A percentile compares a stretch with the other conserved stretches of the same genome.
Evolutionary conservation across 441 rosid genomes (phyloP).

Genomic region (Gossypium aridum): DNA sequence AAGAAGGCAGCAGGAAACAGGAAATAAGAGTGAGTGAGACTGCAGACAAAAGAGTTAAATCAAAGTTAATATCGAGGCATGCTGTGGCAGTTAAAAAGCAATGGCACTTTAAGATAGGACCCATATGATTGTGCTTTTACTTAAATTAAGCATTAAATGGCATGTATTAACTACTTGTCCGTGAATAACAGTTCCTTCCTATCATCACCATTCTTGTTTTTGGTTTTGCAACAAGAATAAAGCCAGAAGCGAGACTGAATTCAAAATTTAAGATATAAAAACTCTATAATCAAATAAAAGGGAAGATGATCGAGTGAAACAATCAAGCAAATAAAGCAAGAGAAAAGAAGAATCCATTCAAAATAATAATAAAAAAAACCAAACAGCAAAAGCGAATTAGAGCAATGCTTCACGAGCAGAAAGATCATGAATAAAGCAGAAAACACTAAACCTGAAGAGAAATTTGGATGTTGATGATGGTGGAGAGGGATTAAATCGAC

Average conservation of each 20-base stretch:
- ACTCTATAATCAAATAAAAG: not conserved
- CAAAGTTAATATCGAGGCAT: not conserved
- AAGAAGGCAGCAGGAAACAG: not conserved
- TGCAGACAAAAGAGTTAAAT: not conserved
- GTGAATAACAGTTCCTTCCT: not conserved
- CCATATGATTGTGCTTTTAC: not conserved
- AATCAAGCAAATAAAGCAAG: not conserved
- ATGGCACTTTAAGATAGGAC: not conserved
- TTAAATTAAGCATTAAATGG: not conserved
- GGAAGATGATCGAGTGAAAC: not conserved
- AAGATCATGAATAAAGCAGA: not conserved
- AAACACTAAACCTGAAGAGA: not conserved
- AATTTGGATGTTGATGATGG: not conserved
- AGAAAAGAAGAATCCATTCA: not conserved
- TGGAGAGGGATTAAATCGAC: not conserved
- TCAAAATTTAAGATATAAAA: not conserved
- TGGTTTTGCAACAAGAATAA: not conserved
- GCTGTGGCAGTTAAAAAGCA: not conserved
- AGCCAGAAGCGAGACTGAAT: not conserved
- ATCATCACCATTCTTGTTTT: not conserved
- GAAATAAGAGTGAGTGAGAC: not conserved
- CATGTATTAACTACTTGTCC: not conserved
- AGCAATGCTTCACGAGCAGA: not conserved
- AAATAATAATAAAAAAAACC: not conserved
- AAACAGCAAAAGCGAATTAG: not conserved